A percentile compares a stretch with the other conserved stretches of the same genome.
phyloP scores from a whole-genome alignment of 2,329 filamentous ascomycete species.

The Rutstroemia sp. region DNA sequence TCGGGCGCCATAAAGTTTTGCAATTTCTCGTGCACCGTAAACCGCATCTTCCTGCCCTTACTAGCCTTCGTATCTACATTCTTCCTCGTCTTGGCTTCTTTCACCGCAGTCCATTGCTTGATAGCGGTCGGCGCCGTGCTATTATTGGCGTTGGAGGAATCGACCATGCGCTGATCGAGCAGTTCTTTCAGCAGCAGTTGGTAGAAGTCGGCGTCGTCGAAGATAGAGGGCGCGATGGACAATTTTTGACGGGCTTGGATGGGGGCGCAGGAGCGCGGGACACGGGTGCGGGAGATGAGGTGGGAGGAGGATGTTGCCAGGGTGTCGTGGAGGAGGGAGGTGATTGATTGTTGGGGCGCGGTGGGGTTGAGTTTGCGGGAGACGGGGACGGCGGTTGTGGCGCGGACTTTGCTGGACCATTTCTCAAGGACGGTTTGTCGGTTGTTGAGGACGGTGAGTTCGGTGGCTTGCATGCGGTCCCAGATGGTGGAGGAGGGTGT shows the following conservation, averaged over 20 bases:
- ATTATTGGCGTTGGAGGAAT: slow-evolving; percentile 42
- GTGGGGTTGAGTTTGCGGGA: slow-evolving; percentile 49
- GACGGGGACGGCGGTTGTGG: slow-evolving; percentile 47
- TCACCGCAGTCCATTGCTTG: slow-evolving; percentile 55
- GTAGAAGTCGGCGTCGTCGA: slow-evolving; percentile 94
- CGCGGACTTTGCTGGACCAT: slow-evolving; percentile 77
- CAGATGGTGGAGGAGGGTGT: slow-evolving; percentile 62
- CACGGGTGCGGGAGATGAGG: slow-evolving; percentile 60
- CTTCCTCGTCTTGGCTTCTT: slow-evolving; percentile 74
- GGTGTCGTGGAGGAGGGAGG: slow-evolving; percentile 62
- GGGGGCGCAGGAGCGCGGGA: slow-evolving; percentile 70
- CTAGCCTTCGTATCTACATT: slow-evolving; percentile 89
- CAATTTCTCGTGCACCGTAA: slow-evolving; percentile 92
- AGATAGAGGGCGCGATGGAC: slow-evolving; percentile 56
- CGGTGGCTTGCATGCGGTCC: slow-evolving; percentile 60
- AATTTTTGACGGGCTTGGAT: slow-evolving; percentile 53
- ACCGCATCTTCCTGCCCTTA: slow-evolving; percentile 90
- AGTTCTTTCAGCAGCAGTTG: slow-evolving; percentile 87
- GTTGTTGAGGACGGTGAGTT: slow-evolving; percentile 49
- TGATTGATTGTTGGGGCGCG: slow-evolving; percentile 50
- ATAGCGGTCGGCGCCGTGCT: slow-evolving; percentile 30
- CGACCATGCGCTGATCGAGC: slow-evolving; percentile 76
- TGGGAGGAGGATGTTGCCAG: slow-evolving; percentile 54
- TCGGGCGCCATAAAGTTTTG: slow-evolving; percentile 98
- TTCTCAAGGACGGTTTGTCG: slow-evolving; percentile 74